phyloP scores from a whole-genome alignment of 2,329 filamentous ascomycete species.

The Penicillium sp. region DNA sequence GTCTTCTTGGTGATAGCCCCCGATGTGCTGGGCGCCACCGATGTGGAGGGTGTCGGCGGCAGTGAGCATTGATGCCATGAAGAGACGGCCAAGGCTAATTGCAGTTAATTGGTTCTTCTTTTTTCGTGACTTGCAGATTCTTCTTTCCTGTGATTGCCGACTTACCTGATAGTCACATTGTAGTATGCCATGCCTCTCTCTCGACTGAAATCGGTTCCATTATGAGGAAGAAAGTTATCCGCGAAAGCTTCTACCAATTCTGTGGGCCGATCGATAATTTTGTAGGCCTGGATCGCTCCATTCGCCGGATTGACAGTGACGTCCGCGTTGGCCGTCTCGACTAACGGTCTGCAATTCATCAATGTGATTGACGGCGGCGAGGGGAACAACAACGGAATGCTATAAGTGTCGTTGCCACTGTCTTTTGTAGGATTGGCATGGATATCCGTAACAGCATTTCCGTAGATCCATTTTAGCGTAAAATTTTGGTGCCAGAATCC shows the following conservation, averaged over 20 bases:
- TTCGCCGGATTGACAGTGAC: conserved; percentile 15
- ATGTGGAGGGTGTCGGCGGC: conserved; percentile 15
- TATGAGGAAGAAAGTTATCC: conserved; percentile 23
- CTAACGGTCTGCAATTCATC: conserved; percentile 15
- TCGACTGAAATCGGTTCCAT: neutral
- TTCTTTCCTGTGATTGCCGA: no score
- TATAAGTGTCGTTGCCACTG: no score
- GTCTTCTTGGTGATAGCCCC: conserved; percentile 20
- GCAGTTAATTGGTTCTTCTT: no score
- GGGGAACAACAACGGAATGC: conserved; percentile 6
- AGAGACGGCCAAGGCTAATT: conserved; percentile 20
- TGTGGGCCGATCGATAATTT: conserved; percentile 7
- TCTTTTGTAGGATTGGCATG: neutral
- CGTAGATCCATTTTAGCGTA: conserved; percentile 21
- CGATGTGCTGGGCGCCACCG: conserved; percentile 6
- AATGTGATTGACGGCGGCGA: conserved; percentile 10
- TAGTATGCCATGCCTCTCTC: no score
- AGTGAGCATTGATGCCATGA: conserved; percentile 19
- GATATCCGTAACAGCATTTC: conserved; percentile 15
- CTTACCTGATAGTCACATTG: conserved; percentile 25
- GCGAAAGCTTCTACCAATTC: neutral
- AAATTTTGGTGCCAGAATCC: conserved; percentile 18
- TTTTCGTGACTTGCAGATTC: no score
- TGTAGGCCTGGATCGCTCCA: conserved; percentile 14
- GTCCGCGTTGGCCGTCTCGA: conserved; percentile 14